Base-by-base conservation (phyloP, 345 rosid genomes). In the Gossypium anomalum region DNA sequence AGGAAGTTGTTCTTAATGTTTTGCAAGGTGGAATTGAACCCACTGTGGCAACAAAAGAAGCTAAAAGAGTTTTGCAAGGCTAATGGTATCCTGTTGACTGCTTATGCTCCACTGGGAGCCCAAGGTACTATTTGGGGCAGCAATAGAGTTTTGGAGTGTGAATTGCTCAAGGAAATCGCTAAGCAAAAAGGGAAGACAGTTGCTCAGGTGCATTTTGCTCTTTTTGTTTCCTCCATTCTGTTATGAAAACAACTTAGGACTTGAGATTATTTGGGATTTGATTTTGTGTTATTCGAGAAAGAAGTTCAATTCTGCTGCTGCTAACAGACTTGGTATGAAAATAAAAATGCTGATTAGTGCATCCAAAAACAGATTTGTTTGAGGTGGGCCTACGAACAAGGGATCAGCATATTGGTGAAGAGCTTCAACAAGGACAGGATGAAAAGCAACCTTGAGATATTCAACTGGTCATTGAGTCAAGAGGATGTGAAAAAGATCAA, bases 31-130 rank as follows among this genome's bases (percentile, higher is more conserved):
- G 61, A 62, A 62, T 59, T 92, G 68, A 90, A 88, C 86, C 98
- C 98, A 61, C 69, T 87, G 8, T 92, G 96, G 97, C 93, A 90
- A 82, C 98, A 93, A 71, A 88, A 78, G 71, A 84, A 84, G 72
- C 81, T 88, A 14, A 87, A 80, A 75, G 90, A 89, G 59, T 82
- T 90, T 80, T 92, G 92, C 76, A 78, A 83, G 59, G 80, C 57
- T 7, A 86, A 88, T 3, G 88, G 84, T 14, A 79, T 94, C 27
- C 75, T 80, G 19, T 56, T 90, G 73, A 82, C 88, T 10, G 92
- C 92, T 70, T 94, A 86, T 61, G 86, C 94, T 6, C 85, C 86
- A 69, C 75, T 90, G 61, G 97, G 93, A 79, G 86, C 92, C 2
- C 75, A 65, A 80, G 94, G 91, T 9, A 87, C 89, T 22, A 23